These are phyloP conservation scores for Hylodesmum podocarpum DNA, from an alignment of 306 rosid species.

Conservation along the genomic window DNA sequence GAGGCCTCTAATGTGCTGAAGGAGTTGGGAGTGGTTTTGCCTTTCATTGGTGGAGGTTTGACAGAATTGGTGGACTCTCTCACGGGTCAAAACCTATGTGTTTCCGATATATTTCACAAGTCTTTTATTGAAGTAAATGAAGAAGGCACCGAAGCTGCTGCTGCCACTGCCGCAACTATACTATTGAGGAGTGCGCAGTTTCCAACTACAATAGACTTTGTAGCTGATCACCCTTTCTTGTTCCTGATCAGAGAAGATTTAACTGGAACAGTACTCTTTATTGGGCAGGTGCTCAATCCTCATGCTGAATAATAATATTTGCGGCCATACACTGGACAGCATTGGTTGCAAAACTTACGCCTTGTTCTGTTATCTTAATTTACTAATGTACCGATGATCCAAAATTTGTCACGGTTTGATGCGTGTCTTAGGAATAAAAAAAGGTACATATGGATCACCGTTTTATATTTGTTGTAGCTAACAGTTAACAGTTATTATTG, in stretches of 20 bases:
- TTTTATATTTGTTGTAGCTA: background rate
- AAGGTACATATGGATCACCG: background rate
- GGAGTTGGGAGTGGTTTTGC: conserved; percentile 66
- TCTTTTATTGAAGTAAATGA: conserved; percentile 85
- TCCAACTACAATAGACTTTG: conserved; percentile 47
- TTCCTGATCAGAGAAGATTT: conserved; percentile 64
- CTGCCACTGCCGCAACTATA: conserved; percentile 48
- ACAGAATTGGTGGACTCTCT: conserved; percentile 73
- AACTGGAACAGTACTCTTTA: conserved; percentile 67
- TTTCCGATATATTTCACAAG: conserved; percentile 59
- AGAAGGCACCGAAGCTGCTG: conserved; percentile 89
- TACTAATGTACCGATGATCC: background rate
- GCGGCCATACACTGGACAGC: background rate
- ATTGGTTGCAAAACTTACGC: background rate
- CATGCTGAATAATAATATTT: conserved; percentile 35
- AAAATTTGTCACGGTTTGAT: background rate
- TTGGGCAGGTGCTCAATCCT: conserved; percentile 78
- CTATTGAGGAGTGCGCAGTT: background rate
- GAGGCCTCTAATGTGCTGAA: conserved; percentile 52
- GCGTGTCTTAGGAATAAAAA: background rate
- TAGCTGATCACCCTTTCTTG: conserved; percentile 82
- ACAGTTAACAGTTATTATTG: background rate
- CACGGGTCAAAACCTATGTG: conserved; percentile 39
- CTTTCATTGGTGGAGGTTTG: conserved; percentile 58
- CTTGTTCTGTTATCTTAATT: background rate